phyloP scores from a whole-genome alignment of 768 basidiomycete genomes.

The Suillus cothurnatus region DNA sequence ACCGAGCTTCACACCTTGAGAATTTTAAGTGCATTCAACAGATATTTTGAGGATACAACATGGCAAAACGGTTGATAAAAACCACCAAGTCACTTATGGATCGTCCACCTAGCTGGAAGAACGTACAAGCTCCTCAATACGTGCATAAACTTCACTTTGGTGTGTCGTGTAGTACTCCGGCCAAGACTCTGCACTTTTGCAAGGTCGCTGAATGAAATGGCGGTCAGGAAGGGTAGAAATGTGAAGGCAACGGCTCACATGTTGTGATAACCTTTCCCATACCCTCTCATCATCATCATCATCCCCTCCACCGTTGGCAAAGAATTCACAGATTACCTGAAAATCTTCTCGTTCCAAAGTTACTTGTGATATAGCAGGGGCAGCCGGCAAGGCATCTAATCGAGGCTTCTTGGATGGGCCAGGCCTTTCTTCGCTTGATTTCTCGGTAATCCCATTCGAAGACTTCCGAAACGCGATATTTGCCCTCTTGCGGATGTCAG shows the following conservation, averaged over 20 bases:
- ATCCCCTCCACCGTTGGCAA: constrained; percentile 53
- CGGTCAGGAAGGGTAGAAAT: constrained; percentile 8
- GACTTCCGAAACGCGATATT: constrained; percentile 53
- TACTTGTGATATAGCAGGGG: constrained; percentile 3
- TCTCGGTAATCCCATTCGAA: neutral
- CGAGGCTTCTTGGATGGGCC: constrained; percentile 6
- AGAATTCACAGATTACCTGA: constrained; percentile 54
- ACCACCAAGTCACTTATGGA: neutral
- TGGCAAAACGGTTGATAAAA: neutral
- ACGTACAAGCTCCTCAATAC: constrained; percentile 37
- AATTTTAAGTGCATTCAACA: neutral
- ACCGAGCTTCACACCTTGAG: neutral
- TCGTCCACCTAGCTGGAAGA: neutral
- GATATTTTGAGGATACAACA: neutral
- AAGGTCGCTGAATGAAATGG: constrained; percentile 35
- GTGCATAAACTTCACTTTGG: constrained; percentile 41
- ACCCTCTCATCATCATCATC: constrained; percentile 49
- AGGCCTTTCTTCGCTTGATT: constrained; percentile 1
- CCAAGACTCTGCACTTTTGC: constrained; percentile 48
- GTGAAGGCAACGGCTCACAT: constrained; percentile 38
- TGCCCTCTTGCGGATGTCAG: constrained; percentile 50
- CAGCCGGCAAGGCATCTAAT: neutral
- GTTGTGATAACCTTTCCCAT: constrained; percentile 50
- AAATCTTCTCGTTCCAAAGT: constrained; percentile 43
- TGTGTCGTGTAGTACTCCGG: constrained; percentile 52